A percentile compares a stretch with the other conserved stretches of the same genome.
Conservation (phyloP, 129 eudicot species). For the Lactuca saligna region DNA sequence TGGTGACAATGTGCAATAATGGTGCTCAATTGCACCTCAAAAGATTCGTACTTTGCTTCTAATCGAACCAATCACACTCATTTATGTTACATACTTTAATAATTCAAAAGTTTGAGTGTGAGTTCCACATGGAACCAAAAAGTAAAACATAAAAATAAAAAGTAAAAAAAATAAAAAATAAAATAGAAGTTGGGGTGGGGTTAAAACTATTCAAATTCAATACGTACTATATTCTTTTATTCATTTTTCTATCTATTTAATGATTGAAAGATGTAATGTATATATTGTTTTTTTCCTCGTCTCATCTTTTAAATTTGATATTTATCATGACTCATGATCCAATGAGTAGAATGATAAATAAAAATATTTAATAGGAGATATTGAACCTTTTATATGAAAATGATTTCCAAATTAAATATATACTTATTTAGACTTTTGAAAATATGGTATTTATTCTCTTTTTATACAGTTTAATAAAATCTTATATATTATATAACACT, state of each 20-base stretch:
- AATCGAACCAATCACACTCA: slow-evolving; percentile 32
- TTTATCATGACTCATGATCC: too few species aligned
- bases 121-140: slow-evolving; percentile 4
- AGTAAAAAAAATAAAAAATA: too few species aligned
- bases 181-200: slow-evolving; percentile 6
- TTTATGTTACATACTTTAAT: slow-evolving; percentile 19
- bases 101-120: slow-evolving; percentile 30
- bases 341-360: too few species aligned
- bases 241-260: too few species aligned
- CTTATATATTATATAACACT: too few species aligned
- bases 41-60: slow-evolving; percentile 37
- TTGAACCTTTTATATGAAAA: not conserved
- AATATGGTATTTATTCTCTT: not conserved
- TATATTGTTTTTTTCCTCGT: too few species aligned
- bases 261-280: too few species aligned
- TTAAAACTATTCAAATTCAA: not conserved
- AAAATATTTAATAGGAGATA: too few species aligned
- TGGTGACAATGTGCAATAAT: slow-evolving; percentile 36
- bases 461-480: too few species aligned
- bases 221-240: not conserved
- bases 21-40: slow-evolving; percentile 27
- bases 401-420: slow-evolving; percentile 5
- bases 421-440: not conserved
- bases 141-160: not conserved
- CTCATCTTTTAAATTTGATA: too few species aligned